A percentile compares a stretch with the other conserved stretches of the same genome.
Evolutionary conservation across 179 eudicot genomes (phyloP).

Genomic region (Nepenthes alata): DNA sequence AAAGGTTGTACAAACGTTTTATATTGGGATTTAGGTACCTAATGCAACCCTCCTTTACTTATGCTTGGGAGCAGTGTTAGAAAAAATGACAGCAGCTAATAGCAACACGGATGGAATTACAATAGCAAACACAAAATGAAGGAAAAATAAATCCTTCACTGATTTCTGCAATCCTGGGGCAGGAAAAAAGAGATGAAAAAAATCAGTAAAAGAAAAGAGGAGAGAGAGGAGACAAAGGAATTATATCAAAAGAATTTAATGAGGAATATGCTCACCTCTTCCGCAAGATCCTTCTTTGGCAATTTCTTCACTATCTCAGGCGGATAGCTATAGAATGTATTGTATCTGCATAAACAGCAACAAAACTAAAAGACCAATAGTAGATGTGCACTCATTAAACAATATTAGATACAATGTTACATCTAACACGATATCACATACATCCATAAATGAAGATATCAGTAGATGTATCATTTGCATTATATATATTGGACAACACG

Average conservation of each 20-base stretch:
- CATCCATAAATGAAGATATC: too few species aligned
- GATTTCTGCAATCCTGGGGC: too few species aligned
- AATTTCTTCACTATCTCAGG: conserved; percentile 93
- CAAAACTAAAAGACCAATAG: background rate
- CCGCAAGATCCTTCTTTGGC: conserved; percentile 95
- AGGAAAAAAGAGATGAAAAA: background rate
- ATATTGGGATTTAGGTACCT: too few species aligned
- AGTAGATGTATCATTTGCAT: too few species aligned
- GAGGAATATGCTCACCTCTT: conserved; percentile 48
- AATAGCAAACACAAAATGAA: background rate
- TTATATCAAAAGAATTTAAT: conserved; percentile 1
- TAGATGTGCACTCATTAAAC: background rate
- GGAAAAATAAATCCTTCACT: background rate
- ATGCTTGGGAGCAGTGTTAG: too few species aligned
- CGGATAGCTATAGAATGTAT: conserved; percentile 77
- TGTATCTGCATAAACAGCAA: conserved; percentile 40
- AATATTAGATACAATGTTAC: background rate
- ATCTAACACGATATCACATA: too few species aligned
- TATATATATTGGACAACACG: too few species aligned
- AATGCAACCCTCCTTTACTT: too few species aligned
- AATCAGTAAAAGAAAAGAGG: background rate
- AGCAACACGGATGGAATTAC: background rate
- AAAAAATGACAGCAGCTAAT: too few species aligned
- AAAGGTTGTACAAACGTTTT: too few species aligned
- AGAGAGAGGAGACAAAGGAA: background rate